Base-by-base conservation (phyloP, 495 filamentous ascomycete genomes). In the Xylaria longipes region DNA sequence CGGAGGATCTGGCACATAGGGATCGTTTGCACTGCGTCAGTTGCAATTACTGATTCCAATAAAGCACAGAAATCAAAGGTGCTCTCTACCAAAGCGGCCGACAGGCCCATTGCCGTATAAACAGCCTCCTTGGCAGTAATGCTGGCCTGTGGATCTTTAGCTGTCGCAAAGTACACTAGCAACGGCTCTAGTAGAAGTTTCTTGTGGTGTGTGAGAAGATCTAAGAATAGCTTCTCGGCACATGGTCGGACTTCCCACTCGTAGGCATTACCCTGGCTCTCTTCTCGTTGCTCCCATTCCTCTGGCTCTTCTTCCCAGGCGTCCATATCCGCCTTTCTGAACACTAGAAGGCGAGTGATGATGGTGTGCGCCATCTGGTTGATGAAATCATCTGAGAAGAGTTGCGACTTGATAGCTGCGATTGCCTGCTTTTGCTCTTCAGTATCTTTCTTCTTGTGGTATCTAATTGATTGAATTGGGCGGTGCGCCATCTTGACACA, bases 291-390 rank as follows among this genome's bases (percentile, higher is more conserved):
- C 75, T 97, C 94, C 96, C 95, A 99, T 61, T 95, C 92, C 75
- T 98, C 93, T 0, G 95, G 94, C 54, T 96, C 93, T 73, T 94
- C 92, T 79, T 93, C 91, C 96, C 96, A 98, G 71, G 94, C 91
- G 58, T 92, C 87, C 20, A 97, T 90, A 77, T 98, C 96, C 45
- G 86, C 88, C 41, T 90, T 87, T n/a, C 93, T 89, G 78, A 98
- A 94, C 43, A 94, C 87, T 80, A 99, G 97, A 77, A 97, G 94
- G 66, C 90, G 90, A 8, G 92, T 94, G 41, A 98, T 91, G 22
- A 97, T 87, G 12, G 91, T 85, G 71, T 95, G 92, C 81, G 96
- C 92, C 70, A 95, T 89, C 71, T 94, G 89, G 9, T 87, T 81
- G 3, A 97, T 89, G 54, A 97, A 88, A 11, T 90, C 86, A 5